Conservation (phyloP, 805 yeast species). For the Pichia nanzhaoensis region DNA sequence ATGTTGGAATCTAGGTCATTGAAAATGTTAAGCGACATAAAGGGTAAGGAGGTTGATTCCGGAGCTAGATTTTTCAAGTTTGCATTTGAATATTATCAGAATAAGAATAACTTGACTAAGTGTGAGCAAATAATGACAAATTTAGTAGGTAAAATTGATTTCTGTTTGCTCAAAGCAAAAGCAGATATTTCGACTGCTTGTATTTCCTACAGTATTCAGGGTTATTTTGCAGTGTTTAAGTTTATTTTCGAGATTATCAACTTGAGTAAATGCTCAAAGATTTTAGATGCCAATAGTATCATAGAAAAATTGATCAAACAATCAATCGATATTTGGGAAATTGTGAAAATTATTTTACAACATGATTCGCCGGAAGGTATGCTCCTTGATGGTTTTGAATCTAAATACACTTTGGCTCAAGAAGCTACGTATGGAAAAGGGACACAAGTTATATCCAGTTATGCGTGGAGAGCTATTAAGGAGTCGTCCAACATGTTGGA, state of each 20-base stretch:
- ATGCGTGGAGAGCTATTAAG: conserved; percentile 77
- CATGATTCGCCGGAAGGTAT: conserved; percentile 71
- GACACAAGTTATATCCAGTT: conserved; percentile 49
- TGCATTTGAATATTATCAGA: conserved; percentile 33
- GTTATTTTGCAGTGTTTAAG: conserved; percentile 56
- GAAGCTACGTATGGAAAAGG: conserved; percentile 31
- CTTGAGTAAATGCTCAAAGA: conserved; percentile 4
- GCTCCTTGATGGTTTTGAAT: conserved; percentile 40
- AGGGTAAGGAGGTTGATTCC: conserved; percentile 66
- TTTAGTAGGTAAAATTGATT: conserved; percentile 31
- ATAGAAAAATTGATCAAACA: conserved; percentile 11
- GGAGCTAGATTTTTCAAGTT: conserved; percentile 66
- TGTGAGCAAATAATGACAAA: conserved; percentile 25
- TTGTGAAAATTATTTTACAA: conserved; percentile 43
- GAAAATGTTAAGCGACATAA: conserved; percentile 33
- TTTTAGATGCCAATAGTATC: conserved; percentile 4
- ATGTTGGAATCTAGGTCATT: conserved; percentile 22
- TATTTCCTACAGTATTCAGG: conserved; percentile 52
- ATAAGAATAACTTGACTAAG: conserved; percentile 13
- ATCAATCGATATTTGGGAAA: conserved; percentile 34
- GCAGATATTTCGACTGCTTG: conserved; percentile 38
- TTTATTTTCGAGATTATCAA: conserved; percentile 27
- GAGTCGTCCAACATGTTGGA: conserved; percentile 60
- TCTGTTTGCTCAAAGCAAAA: conserved; percentile 30
- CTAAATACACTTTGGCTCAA: conserved; percentile 28